phyloP scores from a whole-genome alignment of 2,329 filamentous ascomycete genomes.

The Lecanosticta acicola region DNA sequence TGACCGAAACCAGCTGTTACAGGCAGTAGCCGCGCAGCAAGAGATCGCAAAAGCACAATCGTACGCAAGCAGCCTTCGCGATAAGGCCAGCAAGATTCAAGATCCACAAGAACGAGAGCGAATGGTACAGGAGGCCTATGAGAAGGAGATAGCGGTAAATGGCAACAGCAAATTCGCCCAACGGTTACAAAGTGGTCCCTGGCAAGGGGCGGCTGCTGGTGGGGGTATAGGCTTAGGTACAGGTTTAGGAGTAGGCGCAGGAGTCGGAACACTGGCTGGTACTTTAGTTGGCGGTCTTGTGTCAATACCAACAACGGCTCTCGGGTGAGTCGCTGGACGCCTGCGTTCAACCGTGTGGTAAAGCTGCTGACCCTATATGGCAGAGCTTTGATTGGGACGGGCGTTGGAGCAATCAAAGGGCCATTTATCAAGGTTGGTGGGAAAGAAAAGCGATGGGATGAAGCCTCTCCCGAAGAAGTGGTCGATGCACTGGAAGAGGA shows the following conservation, averaged over 20 bases:
- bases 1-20: constrained; percentile 18
- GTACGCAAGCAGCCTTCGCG: too few species aligned
- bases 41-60: constrained; percentile 20
- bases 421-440: constrained; percentile 38
- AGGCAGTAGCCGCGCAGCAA: constrained; percentile 21
- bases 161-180: constrained; percentile 26
- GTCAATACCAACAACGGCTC: constrained; percentile 36
- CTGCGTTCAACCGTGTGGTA: too few species aligned
- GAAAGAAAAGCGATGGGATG: constrained; percentile 13
- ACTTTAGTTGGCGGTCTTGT: constrained; percentile 38
- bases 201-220: constrained; percentile 39
- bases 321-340: too few species aligned
- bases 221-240: constrained; percentile 41
- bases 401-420: constrained; percentile 39
- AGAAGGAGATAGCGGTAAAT: constrained; percentile 29
- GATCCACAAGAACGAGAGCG: constrained; percentile 19
- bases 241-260: constrained; percentile 38
- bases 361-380: too few species aligned
- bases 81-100: too few species aligned
- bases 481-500: constrained; percentile 15
- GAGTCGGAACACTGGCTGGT: constrained; percentile 39
- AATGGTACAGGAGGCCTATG: constrained; percentile 29
- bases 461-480: constrained; percentile 18
- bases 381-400: constrained; percentile 36
- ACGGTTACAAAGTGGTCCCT: constrained; percentile 32